A percentile compares a stretch with the other conserved stretches of the same genome.
phyloP scores from a whole-genome alignment of 495 filamentous ascomycete species.

The Penicillium alfredii region DNA sequence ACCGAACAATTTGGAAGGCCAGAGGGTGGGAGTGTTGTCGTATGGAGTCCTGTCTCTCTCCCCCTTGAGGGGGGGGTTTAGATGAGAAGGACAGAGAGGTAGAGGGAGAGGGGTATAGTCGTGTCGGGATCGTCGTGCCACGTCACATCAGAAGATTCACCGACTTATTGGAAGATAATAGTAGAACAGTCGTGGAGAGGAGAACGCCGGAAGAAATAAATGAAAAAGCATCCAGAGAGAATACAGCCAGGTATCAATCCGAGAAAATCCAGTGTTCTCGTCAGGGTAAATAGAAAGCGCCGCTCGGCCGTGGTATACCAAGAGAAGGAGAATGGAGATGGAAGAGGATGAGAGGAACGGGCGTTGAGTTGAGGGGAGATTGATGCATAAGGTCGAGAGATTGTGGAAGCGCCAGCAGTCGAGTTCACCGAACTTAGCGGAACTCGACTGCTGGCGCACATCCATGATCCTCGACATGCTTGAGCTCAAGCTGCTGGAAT shows the following conservation, averaged over 20 bases:
- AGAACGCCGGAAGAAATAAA: too few relatives aligned
- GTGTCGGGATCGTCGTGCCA: too few relatives aligned
- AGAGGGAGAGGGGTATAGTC: too few relatives aligned
- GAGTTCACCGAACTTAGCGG: constrained; percentile 50
- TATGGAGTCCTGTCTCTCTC: too few relatives aligned
- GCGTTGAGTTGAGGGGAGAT: neutral
- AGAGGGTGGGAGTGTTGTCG: too few relatives aligned
- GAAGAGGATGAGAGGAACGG: constrained; percentile 4
- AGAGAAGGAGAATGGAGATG: neutral
- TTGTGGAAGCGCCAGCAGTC: constrained; percentile 14
- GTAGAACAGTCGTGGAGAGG: too few relatives aligned
- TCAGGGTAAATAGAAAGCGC: neutral
- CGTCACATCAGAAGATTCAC: too few relatives aligned
- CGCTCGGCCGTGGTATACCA: neutral
- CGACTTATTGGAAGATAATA: too few relatives aligned
- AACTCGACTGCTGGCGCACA: constrained; percentile 91
- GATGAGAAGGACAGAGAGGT: too few relatives aligned
- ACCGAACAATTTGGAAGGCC: constrained; percentile 14
- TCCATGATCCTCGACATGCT: constrained; percentile 77
- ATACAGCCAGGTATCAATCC: constrained; percentile 2
- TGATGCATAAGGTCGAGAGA: neutral
- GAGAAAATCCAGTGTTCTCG: neutral
- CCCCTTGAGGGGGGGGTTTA: too few relatives aligned
- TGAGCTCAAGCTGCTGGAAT: constrained; percentile 88
- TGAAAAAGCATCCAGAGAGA: neutral